A percentile compares a stretch with the other conserved stretches of the same genome.
Conservation (phyloP, 108 stramenopile genomes). For the Nitzschia sp. region DNA sequence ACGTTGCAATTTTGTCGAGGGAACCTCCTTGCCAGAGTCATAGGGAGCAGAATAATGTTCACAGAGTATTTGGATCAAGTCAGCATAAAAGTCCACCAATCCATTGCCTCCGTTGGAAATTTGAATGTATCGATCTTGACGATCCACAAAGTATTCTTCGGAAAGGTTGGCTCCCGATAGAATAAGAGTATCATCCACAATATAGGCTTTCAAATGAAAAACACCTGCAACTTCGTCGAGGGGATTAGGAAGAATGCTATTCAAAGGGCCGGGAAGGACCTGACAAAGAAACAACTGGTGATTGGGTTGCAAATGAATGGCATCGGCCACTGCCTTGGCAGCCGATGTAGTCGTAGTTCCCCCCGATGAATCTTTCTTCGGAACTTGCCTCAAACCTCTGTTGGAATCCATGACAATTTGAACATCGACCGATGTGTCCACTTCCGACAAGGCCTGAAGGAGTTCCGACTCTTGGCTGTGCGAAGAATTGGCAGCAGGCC, state of each 20-base stretch:
- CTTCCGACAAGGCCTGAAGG: conserved; percentile 46
- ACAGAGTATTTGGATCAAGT: conserved; percentile 61
- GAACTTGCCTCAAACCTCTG: conserved; percentile 66
- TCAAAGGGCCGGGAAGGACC: conserved; percentile 45
- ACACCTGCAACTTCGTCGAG: conserved; percentile 82
- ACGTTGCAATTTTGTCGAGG: background rate
- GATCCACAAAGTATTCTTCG: conserved; percentile 82
- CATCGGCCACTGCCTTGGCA: conserved; percentile 36
- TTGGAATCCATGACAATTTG: conserved; percentile 75
- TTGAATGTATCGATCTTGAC: conserved; percentile 76
- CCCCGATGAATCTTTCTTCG: conserved; percentile 27
- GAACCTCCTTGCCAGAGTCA: conserved; percentile 3
- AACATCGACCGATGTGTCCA: conserved; percentile 32
- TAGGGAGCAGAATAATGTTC: conserved; percentile 47
- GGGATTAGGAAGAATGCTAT: conserved; percentile 65
- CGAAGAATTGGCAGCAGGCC: conserved; percentile 47
- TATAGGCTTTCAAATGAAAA: conserved; percentile 85
- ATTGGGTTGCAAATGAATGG: conserved; percentile 16
- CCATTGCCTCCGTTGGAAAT: conserved; percentile 67
- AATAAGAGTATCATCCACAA: conserved; percentile 74
- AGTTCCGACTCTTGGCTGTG: conserved; percentile 42
- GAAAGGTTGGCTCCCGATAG: conserved; percentile 83
- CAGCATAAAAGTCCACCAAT: conserved; percentile 74
- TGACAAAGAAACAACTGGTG: conserved; percentile 54
- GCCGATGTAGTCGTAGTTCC: conserved; percentile 45